Base-by-base conservation (phyloP, 192 early-diverging fungal genomes). In the Entomortierella parvispora region DNA sequence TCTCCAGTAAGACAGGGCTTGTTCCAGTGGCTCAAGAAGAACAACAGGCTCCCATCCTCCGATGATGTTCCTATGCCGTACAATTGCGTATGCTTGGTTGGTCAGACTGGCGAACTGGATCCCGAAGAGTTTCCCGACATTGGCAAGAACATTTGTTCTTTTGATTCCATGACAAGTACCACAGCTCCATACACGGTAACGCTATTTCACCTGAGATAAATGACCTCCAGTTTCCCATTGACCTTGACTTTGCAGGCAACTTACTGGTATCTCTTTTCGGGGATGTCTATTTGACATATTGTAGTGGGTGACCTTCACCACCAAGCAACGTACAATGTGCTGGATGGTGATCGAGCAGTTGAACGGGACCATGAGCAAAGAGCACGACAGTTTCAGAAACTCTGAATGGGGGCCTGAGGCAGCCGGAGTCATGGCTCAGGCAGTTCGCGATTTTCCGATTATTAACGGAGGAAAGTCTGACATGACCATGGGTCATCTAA, bases 1-100 rank as follows among this genome's bases (percentile, higher is more conserved):
- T 51, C 46, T 18, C 26, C 31, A 9, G 59, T 70, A 15, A 58
- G 68, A 6, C 68, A 72, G 58, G 5, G 43, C 14, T 23, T 59
- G 58, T 59, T 45, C 43, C 20, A 59, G 42, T 18, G 37, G 17
- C 15, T 57, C 15, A 57, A 57, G n/a, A 20, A 11, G n/a, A 37
- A 32, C n/a, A 34, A 34, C n/a, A 40, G 7, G 5, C 55, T 57
- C n/a, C 55, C 55, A 7, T n/a, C 29, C n/a, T 22, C 18, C 5
- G 55, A 57, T 23, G 17, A 40, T 2, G 31, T 22, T 2, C 25
- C 23, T 5, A 29, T 57, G 26, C 55, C 55, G 6, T 57, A 29
- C 34, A 37, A 29, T 29, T 57, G 55, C 33, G 23, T 34, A 11
- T 57, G 55, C 20, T 23, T 57, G 18, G 55, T 57, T 15, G 55